A percentile compares a stretch with the other conserved stretches of the same genome.
phyloP scores from a whole-genome alignment of 768 basidiomycete species.

The Boletus coccyginus region DNA sequence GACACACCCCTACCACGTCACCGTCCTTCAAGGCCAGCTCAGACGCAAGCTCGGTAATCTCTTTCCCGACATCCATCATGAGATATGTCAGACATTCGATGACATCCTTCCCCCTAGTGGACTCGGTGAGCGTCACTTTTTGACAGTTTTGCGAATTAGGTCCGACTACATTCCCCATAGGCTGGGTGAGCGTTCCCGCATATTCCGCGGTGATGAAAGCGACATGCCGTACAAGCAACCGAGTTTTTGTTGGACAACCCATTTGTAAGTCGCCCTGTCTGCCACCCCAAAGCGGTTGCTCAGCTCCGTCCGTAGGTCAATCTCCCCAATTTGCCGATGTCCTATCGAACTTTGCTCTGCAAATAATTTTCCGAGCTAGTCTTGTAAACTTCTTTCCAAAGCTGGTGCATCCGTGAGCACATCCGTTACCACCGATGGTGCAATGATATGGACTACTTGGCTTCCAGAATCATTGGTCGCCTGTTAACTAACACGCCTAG shows the following conservation, averaged over 20 bases:
- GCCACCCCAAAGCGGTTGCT: slow-evolving; percentile 1
- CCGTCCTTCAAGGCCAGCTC: slow-evolving; percentile 31
- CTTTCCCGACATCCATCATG: slow-evolving; percentile 34
- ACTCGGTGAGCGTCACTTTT: slow-evolving; percentile 15
- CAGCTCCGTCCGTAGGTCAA: slow-evolving; percentile 29
- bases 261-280: slow-evolving; percentile 30
- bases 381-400: slow-evolving; percentile 35
- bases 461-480: slow-evolving; percentile 31
- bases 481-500: slow-evolving; percentile 33
- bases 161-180: slow-evolving; percentile 15
- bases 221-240: slow-evolving; percentile 38
- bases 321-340: slow-evolving; percentile 36
- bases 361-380: slow-evolving; percentile 31
- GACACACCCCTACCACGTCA: slow-evolving; percentile 35
- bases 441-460: slow-evolving; percentile 12
- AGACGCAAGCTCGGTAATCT: slow-evolving; percentile 33
- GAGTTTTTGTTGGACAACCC: slow-evolving; percentile 39
- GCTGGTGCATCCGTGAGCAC: slow-evolving; percentile 33
- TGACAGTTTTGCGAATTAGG: slow-evolving; percentile 9
- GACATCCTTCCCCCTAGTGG: slow-evolving; percentile 25
- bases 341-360: slow-evolving; percentile 33
- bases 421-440: slow-evolving; percentile 2
- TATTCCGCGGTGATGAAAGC: slow-evolving; percentile 30
- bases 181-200: slow-evolving; percentile 30
- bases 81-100: slow-evolving; percentile 32